These are phyloP conservation scores for Penicillium thymicola DNA, from an alignment of 2,329 filamentous ascomycete species.

Conservation along the genomic window DNA sequence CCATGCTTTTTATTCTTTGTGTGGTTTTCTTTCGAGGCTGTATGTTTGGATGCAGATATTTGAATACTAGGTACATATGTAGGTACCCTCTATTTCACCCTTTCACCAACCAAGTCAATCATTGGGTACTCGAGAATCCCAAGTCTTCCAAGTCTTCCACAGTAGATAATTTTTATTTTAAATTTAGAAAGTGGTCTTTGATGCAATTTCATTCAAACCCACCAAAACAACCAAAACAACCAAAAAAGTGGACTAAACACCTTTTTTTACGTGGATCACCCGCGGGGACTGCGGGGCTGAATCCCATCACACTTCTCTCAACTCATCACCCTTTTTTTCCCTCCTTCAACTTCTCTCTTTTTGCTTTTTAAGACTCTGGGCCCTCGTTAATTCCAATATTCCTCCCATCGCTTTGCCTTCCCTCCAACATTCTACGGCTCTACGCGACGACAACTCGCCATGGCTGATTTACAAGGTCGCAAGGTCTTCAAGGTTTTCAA, in stretches of 20 bases:
- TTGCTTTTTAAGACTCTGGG: neutral
- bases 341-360: slow-evolving; percentile 10
- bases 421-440: neutral
- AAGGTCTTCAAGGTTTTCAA: slow-evolving; percentile 99
- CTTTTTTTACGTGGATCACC: slow-evolving; percentile 13
- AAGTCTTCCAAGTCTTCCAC: neutral
- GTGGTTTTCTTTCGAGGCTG: neutral
- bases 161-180: neutral
- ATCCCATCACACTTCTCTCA: slow-evolving; percentile 19
- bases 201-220: neutral
- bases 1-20: neutral
- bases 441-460: slow-evolving; percentile 30
- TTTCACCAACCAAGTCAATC: neutral
- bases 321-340: slow-evolving; percentile 9
- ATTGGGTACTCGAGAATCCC: neutral
- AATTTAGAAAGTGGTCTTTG: neutral
- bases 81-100: neutral
- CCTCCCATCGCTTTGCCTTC: neutral
- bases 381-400: neutral
- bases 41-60: neutral
- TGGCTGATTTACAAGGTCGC: slow-evolving; percentile 64
- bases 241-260: neutral
- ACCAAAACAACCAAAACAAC: no score
- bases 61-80: neutral
- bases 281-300: slow-evolving; percentile 27